These are phyloP conservation scores for Schrenkiella parvula DNA, from an alignment of 345 rosid species.

Conservation along the genomic window DNA sequence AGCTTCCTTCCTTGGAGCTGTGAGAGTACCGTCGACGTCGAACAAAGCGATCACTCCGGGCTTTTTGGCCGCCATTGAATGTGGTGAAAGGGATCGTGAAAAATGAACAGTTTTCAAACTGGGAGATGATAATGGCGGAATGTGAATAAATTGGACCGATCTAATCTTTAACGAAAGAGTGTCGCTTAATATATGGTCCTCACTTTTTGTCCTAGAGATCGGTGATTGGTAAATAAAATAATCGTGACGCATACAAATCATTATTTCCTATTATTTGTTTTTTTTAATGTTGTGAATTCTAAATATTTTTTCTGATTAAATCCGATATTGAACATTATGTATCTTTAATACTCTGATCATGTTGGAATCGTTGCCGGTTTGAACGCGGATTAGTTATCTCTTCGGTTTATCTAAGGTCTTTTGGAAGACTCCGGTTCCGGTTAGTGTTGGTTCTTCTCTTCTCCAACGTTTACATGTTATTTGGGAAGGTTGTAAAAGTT, in stretches of 20 bases:
- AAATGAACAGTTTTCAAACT: neutral
- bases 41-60: slow-evolving; percentile 87
- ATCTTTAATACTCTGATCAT: no score
- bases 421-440: no score
- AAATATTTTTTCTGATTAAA: neutral
- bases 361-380: no score
- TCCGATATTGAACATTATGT: no score
- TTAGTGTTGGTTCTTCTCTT: no score
- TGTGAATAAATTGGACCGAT: slow-evolving; percentile 26
- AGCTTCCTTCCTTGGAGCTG: slow-evolving; percentile 84
- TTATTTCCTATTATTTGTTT: neutral
- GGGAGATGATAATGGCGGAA: slow-evolving; percentile 25
- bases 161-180: slow-evolving; percentile 17
- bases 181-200: slow-evolving; percentile 28
- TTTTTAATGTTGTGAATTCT: neutral
- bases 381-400: no score
- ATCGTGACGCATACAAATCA: slow-evolving; percentile 3
- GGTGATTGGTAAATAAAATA: slow-evolving; percentile 20
- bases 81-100: slow-evolving; percentile 1
- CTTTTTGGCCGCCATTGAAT: slow-evolving; percentile 42
- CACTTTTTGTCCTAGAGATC: slow-evolving; percentile 26
- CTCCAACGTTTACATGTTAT: no score
- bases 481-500: no score
- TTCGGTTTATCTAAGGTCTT: no score
- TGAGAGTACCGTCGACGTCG: slow-evolving; percentile 97